These are phyloP conservation scores for Vishniacozyma victoriae DNA, from an alignment of 768 basidiomycete genomes.

Conservation along the genomic window DNA sequence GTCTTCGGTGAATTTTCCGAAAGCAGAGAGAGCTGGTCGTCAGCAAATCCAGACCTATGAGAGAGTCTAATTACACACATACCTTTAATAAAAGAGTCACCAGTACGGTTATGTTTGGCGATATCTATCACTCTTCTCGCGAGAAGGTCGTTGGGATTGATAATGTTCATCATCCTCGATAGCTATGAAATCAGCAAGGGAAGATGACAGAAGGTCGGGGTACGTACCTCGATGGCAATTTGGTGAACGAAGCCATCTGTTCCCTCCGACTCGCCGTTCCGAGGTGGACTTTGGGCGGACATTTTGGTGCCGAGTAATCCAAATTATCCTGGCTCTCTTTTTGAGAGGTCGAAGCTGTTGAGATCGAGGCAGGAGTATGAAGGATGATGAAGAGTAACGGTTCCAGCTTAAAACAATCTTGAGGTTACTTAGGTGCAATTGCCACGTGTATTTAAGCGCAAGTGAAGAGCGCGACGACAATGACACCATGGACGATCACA, in stretches of 20 bases:
- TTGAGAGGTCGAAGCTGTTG: no score
- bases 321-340: no score
- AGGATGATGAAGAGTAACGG: no score
- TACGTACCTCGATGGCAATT: conserved; percentile 44
- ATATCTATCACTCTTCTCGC: conserved; percentile 74
- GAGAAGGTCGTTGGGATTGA: conserved; percentile 78
- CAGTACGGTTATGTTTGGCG: conserved; percentile 63
- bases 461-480: no score
- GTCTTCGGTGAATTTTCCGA: conserved; percentile 78
- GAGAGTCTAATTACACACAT: conserved; percentile 20
- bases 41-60: not conserved
- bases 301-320: no score
- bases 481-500: no score
- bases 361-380: no score
- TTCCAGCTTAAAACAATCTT: no score
- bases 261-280: not conserved
- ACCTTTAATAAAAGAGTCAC: conserved; percentile 62
- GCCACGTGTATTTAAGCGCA: no score
- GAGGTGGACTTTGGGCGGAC: no score
- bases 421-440: no score
- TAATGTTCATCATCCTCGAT: conserved; percentile 67
- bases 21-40: conserved; percentile 62
- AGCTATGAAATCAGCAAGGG: conserved; percentile 52
- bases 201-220: not conserved
- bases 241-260: conserved; percentile 44